Evolutionary conservation across 306 rosid species (phyloP).

Genomic region (Fragaria ananassa): DNA sequence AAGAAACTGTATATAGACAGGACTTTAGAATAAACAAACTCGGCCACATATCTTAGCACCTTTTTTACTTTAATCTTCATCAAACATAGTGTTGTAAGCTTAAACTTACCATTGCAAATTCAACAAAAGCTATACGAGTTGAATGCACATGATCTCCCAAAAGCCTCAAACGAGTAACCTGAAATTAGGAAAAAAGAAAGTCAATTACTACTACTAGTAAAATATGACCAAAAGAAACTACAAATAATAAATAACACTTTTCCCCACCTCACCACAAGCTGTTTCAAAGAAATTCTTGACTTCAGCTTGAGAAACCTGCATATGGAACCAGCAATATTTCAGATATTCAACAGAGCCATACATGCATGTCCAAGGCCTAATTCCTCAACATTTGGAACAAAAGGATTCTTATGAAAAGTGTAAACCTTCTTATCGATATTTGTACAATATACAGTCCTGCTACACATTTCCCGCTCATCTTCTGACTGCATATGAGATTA

Average conservation of each 20-base stretch:
- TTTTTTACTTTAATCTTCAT: not conserved
- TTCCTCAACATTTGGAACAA: not conserved
- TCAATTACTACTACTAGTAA: not conserved
- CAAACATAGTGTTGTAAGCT: not conserved
- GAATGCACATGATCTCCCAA: conserved; percentile 96
- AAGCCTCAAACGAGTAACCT: conserved; percentile 97
- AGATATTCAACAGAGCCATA: conserved; percentile 19
- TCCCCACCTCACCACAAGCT: conserved; percentile 88
- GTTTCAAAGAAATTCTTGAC: conserved; percentile 89
- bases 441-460: conserved; percentile 93
- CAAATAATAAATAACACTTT: not conserved
- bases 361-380: not conserved
- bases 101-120: conserved; percentile 61
- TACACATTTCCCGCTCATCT: conserved; percentile 97
- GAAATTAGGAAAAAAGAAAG: conserved; percentile 11
- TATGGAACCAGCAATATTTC: conserved; percentile 7
- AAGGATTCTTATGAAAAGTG: conserved; percentile 10
- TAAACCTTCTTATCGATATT: conserved; percentile 91
- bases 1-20: not conserved
- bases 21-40: not conserved
- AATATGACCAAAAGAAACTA: not conserved
- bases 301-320: conserved; percentile 89
- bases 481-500: conserved; percentile 59
- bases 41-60: not conserved
- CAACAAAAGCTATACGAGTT: conserved; percentile 98